These are phyloP conservation scores for Fagus sylvatica DNA, from an alignment of 306 rosid species.

Conservation along the genomic window DNA sequence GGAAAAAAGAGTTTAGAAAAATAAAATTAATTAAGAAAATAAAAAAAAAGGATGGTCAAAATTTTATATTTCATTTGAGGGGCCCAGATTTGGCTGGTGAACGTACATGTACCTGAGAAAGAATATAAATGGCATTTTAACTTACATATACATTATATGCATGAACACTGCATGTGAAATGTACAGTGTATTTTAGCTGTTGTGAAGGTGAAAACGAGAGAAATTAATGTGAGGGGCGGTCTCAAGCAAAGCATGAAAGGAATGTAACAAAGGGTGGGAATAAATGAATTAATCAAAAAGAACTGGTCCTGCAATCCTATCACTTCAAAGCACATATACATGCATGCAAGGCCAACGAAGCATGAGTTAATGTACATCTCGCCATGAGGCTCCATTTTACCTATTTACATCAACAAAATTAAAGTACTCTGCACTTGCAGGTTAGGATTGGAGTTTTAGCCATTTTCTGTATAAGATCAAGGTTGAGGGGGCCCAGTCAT, in stretches of 20 bases:
- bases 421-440: not conserved
- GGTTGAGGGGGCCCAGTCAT: too few species aligned
- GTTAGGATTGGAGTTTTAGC: not conserved
- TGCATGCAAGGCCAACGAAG: constrained; percentile 42
- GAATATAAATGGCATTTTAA: too few species aligned
- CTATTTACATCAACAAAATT: not conserved
- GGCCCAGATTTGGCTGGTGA: too few species aligned
- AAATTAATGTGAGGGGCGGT: not conserved
- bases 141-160: not conserved
- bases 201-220: not conserved
- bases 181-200: too few species aligned
- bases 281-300: constrained; percentile 1
- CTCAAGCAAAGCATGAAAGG: constrained; percentile 42
- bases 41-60: too few species aligned
- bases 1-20: too few species aligned
- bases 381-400: not conserved
- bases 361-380: constrained; percentile 18
- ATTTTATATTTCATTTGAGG: too few species aligned
- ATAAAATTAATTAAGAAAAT: too few species aligned
- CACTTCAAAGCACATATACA: not conserved
- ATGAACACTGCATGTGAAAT: not conserved
- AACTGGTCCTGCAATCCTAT: constrained; percentile 43
- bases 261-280: constrained; percentile 32
- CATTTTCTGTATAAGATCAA: not conserved
- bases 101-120: too few species aligned